These are phyloP conservation scores for Cucumis melo DNA, from an alignment of 306 rosid species.

Conservation along the genomic window DNA sequence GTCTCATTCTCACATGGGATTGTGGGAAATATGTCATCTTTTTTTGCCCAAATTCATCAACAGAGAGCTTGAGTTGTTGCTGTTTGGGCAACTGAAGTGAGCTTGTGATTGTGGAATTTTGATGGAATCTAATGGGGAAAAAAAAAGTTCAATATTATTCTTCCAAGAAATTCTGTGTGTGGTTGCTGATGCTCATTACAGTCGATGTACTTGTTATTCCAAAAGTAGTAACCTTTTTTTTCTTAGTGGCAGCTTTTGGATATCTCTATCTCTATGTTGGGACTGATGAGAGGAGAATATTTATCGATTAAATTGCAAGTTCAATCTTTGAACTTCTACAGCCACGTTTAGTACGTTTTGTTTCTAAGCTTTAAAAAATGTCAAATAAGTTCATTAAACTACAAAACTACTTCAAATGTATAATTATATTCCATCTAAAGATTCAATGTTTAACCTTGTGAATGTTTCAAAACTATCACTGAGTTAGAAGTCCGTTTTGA, in stretches of 20 bases:
- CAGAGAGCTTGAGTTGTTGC: background rate
- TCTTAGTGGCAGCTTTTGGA: conserved; percentile 3
- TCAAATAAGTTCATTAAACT: too few species aligned
- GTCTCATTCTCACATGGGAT: background rate
- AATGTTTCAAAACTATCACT: too few species aligned
- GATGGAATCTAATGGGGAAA: background rate
- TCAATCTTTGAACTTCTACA: background rate
- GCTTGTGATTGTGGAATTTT: background rate
- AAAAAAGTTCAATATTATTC: background rate
- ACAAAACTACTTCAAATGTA: background rate
- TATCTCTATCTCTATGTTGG: background rate
- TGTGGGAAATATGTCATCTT: background rate
- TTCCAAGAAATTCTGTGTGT: background rate
- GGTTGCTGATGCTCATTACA: background rate
- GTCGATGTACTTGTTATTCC: background rate
- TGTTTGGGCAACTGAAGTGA: background rate
- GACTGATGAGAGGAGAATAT: background rate
- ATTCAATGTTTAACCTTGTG: too few species aligned
- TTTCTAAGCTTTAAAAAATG: too few species aligned
- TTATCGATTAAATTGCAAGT: background rate
- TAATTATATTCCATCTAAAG: too few species aligned
- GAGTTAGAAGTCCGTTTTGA: too few species aligned
- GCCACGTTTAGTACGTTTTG: background rate
- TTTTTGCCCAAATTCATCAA: background rate
- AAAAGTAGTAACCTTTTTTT: background rate